Base-by-base conservation (phyloP, 2,329 filamentous ascomycete species). In the Ophiostoma piceae region DNA sequence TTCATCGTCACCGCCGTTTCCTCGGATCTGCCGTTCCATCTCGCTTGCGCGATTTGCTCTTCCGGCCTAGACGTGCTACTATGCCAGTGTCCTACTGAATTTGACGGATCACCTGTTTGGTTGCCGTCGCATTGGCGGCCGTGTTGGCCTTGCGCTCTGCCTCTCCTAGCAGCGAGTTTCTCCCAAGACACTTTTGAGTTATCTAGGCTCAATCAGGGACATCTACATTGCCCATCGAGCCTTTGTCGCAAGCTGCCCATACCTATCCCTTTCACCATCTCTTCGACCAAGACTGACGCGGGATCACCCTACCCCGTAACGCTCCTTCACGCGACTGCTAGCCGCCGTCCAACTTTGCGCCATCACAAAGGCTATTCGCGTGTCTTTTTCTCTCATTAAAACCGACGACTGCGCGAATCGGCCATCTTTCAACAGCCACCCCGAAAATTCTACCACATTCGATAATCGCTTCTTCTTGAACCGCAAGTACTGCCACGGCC, bases 41-140 rank as follows among this genome's bases (percentile, higher is more conserved):
- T 65, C 29, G 29, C 43, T 66, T 51, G 19, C 22, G 57, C 41
- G n/a, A 22, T 9, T 16, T 19, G 65, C 65, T 11, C 65, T 35
- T 39, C 47, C 12, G 26, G 11, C 12, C 64, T 39, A 22, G 60
- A 22, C 37, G 29, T 29, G 67, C 71, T 69, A 72, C 69, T 72
- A 73, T 73, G 72, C 72, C 12, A 70, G 60, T 62, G 29, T 35
- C 65, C 16, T 65, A 32, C 54, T 29, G 22, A 12, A 43, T 70
- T 66, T 73, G 72, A 73, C 70, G 57, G 70, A 71, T 68, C 60
- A 69, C 70, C 68, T 69, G 54, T 67, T 69, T 71, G 70, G 67
- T 70, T 71, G 72, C 71, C 69, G 71, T 70, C 66, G 64, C 60
- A 64, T 51, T 47, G 66, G 68, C 68, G 70, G 72, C 72, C 54